Percentiles rank a stretch among this genome's conserved stretches.
Evolutionary conservation across 1,284 basidiomycete genomes (phyloP).

Genomic region (Afroboletus lepidellus): DNA sequence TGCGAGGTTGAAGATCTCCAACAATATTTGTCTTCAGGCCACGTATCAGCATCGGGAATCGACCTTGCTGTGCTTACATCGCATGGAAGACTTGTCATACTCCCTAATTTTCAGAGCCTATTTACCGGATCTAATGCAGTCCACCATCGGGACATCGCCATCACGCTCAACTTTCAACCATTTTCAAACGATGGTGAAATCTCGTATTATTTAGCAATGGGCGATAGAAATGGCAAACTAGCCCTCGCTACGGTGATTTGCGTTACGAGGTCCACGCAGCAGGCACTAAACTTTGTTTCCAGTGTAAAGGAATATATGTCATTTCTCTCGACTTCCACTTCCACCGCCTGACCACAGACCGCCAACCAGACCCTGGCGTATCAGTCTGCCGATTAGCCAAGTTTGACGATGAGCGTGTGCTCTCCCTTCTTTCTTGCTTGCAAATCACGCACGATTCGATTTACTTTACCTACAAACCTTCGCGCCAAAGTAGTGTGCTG

Average conservation of each 20-base stretch:
- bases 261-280: not conserved
- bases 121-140: conserved; percentile 28
- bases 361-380: conserved; percentile 21
- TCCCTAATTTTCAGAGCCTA: conserved; percentile 53
- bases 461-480: conserved; percentile 48
- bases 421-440: conserved; percentile 48
- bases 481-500: not conserved
- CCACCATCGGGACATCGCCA: conserved; percentile 37
- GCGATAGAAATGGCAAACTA: conserved; percentile 41
- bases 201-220: conserved; percentile 54
- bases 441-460: conserved; percentile 56
- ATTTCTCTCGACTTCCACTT: conserved; percentile 33
- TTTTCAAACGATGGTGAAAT: conserved; percentile 14
- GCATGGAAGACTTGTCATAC: conserved; percentile 46
- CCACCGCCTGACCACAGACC: conserved; percentile 18
- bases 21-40: conserved; percentile 41
- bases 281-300: not conserved
- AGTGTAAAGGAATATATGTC: conserved; percentile 52
- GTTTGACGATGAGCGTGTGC: conserved; percentile 37
- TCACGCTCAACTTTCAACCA: conserved; percentile 44
- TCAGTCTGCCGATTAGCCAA: conserved; percentile 37
- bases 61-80: conserved; percentile 50
- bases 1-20: not conserved
- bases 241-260: conserved; percentile 50
- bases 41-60: conserved; percentile 56